Base-by-base conservation (phyloP, 2,329 filamentous ascomycete species). In the Arthrobotrys iridis region DNA sequence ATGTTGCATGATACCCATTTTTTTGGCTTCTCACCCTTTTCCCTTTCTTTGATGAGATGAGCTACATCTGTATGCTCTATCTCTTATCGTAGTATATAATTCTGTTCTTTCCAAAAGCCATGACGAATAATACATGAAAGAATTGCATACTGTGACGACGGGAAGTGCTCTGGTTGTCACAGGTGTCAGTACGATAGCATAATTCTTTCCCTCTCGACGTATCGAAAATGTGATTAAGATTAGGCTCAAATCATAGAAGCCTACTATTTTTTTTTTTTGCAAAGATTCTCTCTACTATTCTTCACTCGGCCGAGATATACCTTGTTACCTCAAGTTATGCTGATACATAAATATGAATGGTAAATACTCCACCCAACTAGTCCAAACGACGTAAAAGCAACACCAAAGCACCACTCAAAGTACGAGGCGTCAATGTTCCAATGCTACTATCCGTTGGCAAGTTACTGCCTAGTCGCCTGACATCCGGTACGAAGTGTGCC, bases 151-250 rank as follows among this genome's bases (percentile, higher is more conserved):
- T 64, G 71, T 75, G 71, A 75, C 71, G 63, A 68, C 50, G 63
- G 71, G 71, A 75, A 75, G 71, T 68, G 71, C 71, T 75, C 71
- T 75, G 37, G 58, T 68, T 68, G 71, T 75, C 71, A 75, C 63
- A 46, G 55, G 45, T 74, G 60, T 62, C 26, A 66, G 66, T 60
- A 67, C 60, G 59, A 67, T 30, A 24, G 55, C 45, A 55, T 62
- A 5, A 13, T 11, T 28, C 26, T 48, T 40, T 46, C 40, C 30
- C 37, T n/a, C 26, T 60, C 22, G 6, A 24, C 26, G 13, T 45
- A n/a, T 3, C 26, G 10, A 59, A 60, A 41, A 35, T 18, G 60
- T 52, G 50, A 72, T 18, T 15, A n/a, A n/a, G n/a, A n/a, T n/a
- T n/a, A n/a, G n/a, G n/a, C n/a, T n/a, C n/a, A n/a, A n/a, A n/a